A percentile compares a stretch with the other conserved stretches of the same genome.
phyloP scores from a whole-genome alignment of 176 grass and related monocot species.

The Oryza rufipogon region DNA sequence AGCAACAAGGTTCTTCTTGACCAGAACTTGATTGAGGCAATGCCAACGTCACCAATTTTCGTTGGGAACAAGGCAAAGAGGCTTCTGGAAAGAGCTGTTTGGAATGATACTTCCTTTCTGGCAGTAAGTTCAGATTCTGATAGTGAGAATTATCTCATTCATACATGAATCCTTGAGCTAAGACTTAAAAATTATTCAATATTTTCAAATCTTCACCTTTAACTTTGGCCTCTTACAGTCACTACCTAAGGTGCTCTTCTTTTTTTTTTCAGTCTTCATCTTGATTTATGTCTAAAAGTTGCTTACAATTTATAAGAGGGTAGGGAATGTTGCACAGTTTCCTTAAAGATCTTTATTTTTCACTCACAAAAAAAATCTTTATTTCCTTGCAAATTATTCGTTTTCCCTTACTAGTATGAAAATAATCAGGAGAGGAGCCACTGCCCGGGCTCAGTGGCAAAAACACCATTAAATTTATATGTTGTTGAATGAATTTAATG shows the following conservation, averaged over 20 bases:
- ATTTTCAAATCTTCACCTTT: background rate
- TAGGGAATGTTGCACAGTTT: background rate
- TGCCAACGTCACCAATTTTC: conserved; percentile 99
- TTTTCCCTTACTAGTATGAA: conserved; percentile 3
- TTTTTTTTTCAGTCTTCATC: background rate
- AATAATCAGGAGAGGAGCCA: background rate
- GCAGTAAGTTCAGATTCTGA: conserved; percentile 66
- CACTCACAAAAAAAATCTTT: too few relatives aligned
- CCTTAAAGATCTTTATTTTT: background rate
- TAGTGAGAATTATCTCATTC: conserved; percentile 16
- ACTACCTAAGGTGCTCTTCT: background rate
- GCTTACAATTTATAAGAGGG: background rate
- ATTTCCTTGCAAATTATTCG: background rate
- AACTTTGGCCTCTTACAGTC: background rate
- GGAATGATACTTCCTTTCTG: conserved; percentile 98
- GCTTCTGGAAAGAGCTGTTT: conserved; percentile 93
- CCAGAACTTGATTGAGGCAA: conserved; percentile 97
- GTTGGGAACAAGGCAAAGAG: conserved; percentile 99
- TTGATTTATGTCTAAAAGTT: conserved; percentile 4
- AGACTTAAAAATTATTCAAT: conserved; percentile 14
- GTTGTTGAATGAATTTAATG: too few relatives aligned
- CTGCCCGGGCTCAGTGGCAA: too few relatives aligned
- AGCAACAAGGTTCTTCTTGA: conserved; percentile 97
- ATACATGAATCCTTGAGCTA: conserved; percentile 18
- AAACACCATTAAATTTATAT: too few relatives aligned